Base-by-base conservation (phyloP, 306 rosid species). In the Quercus parvula region DNA sequence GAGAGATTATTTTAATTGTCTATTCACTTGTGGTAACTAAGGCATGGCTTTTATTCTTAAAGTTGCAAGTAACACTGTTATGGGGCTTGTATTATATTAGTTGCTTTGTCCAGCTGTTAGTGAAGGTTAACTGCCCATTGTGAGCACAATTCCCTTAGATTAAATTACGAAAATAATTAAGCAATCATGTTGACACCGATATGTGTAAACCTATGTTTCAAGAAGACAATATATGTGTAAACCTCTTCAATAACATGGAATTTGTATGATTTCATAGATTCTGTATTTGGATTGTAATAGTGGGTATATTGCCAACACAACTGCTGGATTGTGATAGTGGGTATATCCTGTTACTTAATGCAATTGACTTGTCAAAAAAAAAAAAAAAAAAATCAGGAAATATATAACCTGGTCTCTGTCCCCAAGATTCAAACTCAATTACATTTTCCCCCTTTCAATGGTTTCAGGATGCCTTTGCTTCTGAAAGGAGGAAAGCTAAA, bases 401-500 rank as follows among this genome's bases (percentile, higher is more conserved):
- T 49, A 2, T 12, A 49, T 49, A 12, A 49, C 4, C 30, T 27
- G n/a, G 28, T 22, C 28, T 24, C 18, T 59, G 33, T 3, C 18
- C 66, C 18, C 4, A 59, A 4, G 61, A 59, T 83, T 71, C 56
- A 73, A 58, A 46, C 51, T 64, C 76, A 70, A 64, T 17, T 77
- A 44, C 56, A 13, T 57, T 38, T 20, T 70, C 17, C 18, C 25
- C 5, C 27, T 80, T 73, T 24, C 0, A 61, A 66, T 74, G 75
- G 67, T 78, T 68, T 62, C 86, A 92, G 97, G 97, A 94, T 86
- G 92, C 89, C 63, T 94, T 84, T 88, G 98, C 70, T 79, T 90
- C 98, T 69, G 98, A 94, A 86, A 91, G 98, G 86, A 88, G 97
- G 85, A 94, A 94, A 79, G 98, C 98, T 49, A 94, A 94, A 84